Evolutionary conservation across 441 rosid species (phyloP).

Genomic region (Hura crepitans): DNA sequence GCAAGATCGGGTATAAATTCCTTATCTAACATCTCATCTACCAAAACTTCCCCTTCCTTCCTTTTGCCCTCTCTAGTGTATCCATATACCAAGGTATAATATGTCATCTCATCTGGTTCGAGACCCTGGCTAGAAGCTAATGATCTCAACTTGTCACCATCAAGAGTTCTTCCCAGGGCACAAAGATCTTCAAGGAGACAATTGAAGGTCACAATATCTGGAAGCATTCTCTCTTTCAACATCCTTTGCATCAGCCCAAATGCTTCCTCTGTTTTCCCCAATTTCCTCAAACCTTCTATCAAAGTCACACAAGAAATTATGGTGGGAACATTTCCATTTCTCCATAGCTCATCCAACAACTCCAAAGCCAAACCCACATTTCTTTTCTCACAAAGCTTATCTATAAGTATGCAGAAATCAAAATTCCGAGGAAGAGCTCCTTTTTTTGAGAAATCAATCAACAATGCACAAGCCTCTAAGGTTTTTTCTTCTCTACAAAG

Average conservation of each 20-base stretch:
- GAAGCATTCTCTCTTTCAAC: constrained; percentile 48
- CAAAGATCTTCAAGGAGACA: constrained; percentile 74
- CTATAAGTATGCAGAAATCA: constrained; percentile 55
- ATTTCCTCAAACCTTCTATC: constrained; percentile 67
- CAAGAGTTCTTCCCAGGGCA: constrained; percentile 39
- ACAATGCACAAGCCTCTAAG: constrained; percentile 49
- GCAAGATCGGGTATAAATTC: constrained; percentile 64
- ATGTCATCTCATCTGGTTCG: constrained; percentile 49
- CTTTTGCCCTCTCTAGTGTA: constrained; percentile 46
- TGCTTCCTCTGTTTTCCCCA: constrained; percentile 43
- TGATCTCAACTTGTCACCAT: constrained; percentile 59
- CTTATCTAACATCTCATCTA: constrained; percentile 78
- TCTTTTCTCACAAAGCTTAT: constrained; percentile 46
- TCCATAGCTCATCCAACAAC: constrained; percentile 58
- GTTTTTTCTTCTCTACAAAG: constrained; percentile 47
- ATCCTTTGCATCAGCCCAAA: constrained; percentile 55
- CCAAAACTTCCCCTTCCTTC: constrained; percentile 61
- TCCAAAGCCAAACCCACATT: constrained; percentile 47
- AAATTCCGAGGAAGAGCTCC: constrained; percentile 51
- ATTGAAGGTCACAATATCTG: constrained; percentile 74
- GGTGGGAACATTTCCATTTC: constrained; percentile 51
- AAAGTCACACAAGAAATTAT: constrained; percentile 66
- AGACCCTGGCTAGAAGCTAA: constrained; percentile 62
- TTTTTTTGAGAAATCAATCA: constrained; percentile 54
- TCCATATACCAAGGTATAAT: constrained; percentile 55